Conservation (phyloP, 805 yeast genomes). For the Teunomyces lycoperdinae region DNA sequence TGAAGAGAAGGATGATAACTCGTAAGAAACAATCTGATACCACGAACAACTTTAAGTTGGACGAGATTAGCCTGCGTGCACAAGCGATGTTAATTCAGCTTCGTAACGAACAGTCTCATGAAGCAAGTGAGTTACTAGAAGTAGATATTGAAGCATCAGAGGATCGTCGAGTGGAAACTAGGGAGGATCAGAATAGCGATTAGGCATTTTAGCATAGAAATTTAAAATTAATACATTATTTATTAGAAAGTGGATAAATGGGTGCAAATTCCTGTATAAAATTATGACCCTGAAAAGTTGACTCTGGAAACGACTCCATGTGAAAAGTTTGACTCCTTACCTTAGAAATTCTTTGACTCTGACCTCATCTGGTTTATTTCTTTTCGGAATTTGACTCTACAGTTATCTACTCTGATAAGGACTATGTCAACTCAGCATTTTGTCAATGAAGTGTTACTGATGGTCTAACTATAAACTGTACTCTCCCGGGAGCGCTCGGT, state of each 20-base stretch:
- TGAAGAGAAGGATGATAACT: slow-evolving; percentile 37
- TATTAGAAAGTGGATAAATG: not conserved
- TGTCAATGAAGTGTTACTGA: not conserved
- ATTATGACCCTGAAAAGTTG: not conserved
- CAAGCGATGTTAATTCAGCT: slow-evolving; percentile 40
- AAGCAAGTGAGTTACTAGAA: not conserved
- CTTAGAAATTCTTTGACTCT: not conserved
- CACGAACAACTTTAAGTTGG: slow-evolving; percentile 13
- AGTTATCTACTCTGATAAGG: not conserved
- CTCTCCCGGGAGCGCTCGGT: not conserved
- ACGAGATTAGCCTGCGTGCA: slow-evolving; percentile 35
- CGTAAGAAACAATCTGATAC: slow-evolving; percentile 18
- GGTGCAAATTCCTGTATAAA: slow-evolving; percentile 3
- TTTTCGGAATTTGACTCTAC: not conserved
- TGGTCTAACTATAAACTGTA: not conserved
- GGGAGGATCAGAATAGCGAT: not conserved
- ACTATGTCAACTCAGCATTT: not conserved
- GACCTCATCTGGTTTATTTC: slow-evolving; percentile 1
- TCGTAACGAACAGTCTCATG: slow-evolving; percentile 14
- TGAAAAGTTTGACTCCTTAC: not conserved
- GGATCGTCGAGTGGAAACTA: not conserved
- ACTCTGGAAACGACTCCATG: not conserved
- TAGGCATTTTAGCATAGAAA: not conserved
- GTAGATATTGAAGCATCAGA: not conserved
- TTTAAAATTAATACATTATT: not conserved